These are phyloP conservation scores for Termitomyces sp. DNA, from an alignment of 768 basidiomycete species.

Conservation along the genomic window DNA sequence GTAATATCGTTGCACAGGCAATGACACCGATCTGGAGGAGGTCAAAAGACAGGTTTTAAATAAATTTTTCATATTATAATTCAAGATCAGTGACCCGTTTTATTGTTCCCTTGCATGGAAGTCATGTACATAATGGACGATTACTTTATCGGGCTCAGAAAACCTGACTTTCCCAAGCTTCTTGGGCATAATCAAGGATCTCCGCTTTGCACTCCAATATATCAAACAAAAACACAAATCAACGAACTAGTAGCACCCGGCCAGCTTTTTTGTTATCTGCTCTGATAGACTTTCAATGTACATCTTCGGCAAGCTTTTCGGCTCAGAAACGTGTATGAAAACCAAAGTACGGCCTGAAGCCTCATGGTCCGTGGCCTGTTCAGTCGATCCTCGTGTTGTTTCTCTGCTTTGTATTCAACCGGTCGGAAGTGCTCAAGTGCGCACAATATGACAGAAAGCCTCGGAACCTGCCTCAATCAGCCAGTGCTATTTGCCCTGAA, in stretches of 20 bases:
- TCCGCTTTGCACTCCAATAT: background rate
- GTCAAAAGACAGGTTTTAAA: slow-evolving; percentile 1
- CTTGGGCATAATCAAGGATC: background rate
- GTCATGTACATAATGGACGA: background rate
- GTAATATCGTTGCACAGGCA: slow-evolving; percentile 7
- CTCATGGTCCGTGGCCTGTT: background rate
- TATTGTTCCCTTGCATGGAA: background rate
- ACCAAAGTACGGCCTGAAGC: background rate
- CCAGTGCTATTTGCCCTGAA: background rate
- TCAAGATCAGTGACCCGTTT: no score
- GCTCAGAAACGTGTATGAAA: background rate
- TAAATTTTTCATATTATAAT: background rate
- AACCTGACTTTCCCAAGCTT: background rate
- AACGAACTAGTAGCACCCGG: background rate
- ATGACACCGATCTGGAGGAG: slow-evolving; percentile 6
- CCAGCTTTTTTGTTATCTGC: background rate
- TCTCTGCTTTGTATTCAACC: background rate
- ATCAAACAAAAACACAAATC: background rate
- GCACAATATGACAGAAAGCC: background rate
- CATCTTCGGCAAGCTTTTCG: background rate
- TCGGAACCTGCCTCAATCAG: background rate
- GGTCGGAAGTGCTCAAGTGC: background rate
- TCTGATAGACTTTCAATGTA: background rate
- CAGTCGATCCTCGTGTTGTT: no score
- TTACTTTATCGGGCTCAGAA: background rate